A percentile compares a stretch with the other conserved stretches of the same genome.
phyloP scores from a whole-genome alignment of 2,329 filamentous ascomycete species.

The Eurotiales sp. region DNA sequence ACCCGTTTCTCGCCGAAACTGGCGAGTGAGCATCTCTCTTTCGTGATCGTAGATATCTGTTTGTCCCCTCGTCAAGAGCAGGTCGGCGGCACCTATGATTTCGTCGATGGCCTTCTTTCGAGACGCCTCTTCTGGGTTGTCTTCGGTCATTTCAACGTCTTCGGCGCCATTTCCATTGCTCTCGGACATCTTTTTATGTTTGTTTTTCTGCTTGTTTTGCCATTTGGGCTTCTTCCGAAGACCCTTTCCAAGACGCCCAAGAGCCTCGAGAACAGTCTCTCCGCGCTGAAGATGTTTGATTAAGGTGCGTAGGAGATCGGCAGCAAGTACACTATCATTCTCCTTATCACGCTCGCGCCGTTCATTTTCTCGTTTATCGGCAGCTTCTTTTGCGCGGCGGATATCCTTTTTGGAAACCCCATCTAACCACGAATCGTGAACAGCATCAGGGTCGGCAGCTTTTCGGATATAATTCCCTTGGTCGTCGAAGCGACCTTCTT shows the following conservation, averaged over 20 bases:
- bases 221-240: conserved; percentile 60
- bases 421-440: conserved; percentile 89
- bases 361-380: conserved; percentile 79
- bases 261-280: conserved; percentile 83
- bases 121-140: conserved; percentile 65
- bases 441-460: conserved; percentile 80
- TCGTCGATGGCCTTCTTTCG: conserved; percentile 72
- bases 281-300: conserved; percentile 71
- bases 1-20: conserved; percentile 80
- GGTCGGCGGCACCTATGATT: conserved; percentile 87
- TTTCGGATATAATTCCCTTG: conserved; percentile 88
- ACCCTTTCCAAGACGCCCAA: conserved; percentile 72
- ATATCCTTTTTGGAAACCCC: conserved; percentile 93
- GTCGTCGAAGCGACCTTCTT: conserved; percentile 90
- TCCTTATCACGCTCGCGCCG: conserved; percentile 65
- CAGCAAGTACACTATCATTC: conserved; percentile 70
- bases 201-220: conserved; percentile 55
- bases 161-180: conserved; percentile 25
- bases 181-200: conserved; percentile 45
- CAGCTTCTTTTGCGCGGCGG: conserved; percentile 78
- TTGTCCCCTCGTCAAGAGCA: conserved; percentile 75
- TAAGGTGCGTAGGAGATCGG: conserved; percentile 68
- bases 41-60: conserved; percentile 90
- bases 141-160: conserved; percentile 68
- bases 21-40: conserved; percentile 75